Evolutionary conservation across 345 rosid genomes (phyloP).

Genomic region (Syzygium aromaticum): DNA sequence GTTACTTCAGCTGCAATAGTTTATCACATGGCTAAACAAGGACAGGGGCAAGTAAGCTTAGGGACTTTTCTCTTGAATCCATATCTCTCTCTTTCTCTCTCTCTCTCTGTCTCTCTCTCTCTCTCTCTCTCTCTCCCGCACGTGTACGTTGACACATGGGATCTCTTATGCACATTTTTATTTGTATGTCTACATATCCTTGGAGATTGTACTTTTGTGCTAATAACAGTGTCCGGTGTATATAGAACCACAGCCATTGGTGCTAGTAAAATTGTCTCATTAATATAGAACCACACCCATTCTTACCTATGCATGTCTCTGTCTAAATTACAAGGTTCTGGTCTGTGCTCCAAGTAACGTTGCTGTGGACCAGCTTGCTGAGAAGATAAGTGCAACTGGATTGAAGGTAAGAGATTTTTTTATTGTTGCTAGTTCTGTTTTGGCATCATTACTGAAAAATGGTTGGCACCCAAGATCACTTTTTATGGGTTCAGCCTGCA

Average conservation of each 20-base stretch:
- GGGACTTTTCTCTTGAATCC: not conserved
- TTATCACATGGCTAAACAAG: slow-evolving; percentile 99
- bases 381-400: slow-evolving; percentile 98
- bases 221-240: not conserved
- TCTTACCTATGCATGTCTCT: not conserved
- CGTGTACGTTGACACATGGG: not conserved
- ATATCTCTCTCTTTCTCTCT: not conserved
- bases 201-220: not conserved
- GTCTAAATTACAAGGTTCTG: slow-evolving; percentile 48
- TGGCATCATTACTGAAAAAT: not conserved
- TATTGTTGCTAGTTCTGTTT: not conserved
- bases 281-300: not conserved
- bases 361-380: slow-evolving; percentile 99
- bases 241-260: not conserved
- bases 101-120: not conserved
- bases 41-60: slow-evolving; percentile 83
- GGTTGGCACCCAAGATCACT: not conserved
- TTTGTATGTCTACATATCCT: not conserved
- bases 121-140: not conserved
- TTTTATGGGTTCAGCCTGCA: not conserved
- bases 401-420: slow-evolving; percentile 50
- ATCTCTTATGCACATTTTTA: not conserved
- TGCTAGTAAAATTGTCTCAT: not conserved
- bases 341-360: slow-evolving; percentile 99
- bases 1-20: slow-evolving; percentile 99